These are phyloP conservation scores for Maudiozyma bulderi DNA, from an alignment of 805 yeast genomes.

Conservation along the genomic window DNA sequence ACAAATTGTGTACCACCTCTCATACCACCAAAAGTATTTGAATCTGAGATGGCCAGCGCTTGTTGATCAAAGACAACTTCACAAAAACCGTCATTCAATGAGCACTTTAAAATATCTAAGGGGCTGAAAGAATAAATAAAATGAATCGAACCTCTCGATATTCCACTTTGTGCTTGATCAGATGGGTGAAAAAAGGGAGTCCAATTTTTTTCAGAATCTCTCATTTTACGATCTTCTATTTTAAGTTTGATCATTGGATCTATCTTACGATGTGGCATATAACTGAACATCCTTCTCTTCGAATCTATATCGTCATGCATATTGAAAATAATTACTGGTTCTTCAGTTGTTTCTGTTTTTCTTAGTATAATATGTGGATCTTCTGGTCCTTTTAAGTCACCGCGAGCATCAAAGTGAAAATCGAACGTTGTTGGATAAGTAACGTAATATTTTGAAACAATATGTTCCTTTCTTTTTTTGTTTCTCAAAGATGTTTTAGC, in stretches of 20 bases:
- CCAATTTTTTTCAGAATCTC: slow-evolving; percentile 8
- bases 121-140: slow-evolving; percentile 16
- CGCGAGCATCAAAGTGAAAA: not conserved
- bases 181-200: slow-evolving; percentile 8
- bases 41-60: slow-evolving; percentile 5
- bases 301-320: not conserved
- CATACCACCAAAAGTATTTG: slow-evolving; percentile 8
- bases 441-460: slow-evolving; percentile 2
- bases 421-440: slow-evolving; percentile 5
- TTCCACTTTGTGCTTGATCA: not conserved
- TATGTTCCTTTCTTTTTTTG: slow-evolving; percentile 5
- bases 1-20: slow-evolving; percentile 19
- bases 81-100: slow-evolving; percentile 15
- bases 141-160: slow-evolving; percentile 14
- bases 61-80: slow-evolving; percentile 9
- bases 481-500: slow-evolving; percentile 12
- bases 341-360: slow-evolving; percentile 1
- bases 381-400: slow-evolving; percentile 5
- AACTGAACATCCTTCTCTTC: slow-evolving; percentile 1
- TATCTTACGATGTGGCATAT: slow-evolving; percentile 6
- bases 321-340: slow-evolving; percentile 9
- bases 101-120: slow-evolving; percentile 14
- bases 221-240: not conserved
- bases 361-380: slow-evolving; percentile 5
- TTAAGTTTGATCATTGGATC: slow-evolving; percentile 2